Evolutionary conservation across 2,329 filamentous ascomycete species (phyloP), one percentile per base, ranked within the genome.

Genomic region (Monascus ruber): DNA sequence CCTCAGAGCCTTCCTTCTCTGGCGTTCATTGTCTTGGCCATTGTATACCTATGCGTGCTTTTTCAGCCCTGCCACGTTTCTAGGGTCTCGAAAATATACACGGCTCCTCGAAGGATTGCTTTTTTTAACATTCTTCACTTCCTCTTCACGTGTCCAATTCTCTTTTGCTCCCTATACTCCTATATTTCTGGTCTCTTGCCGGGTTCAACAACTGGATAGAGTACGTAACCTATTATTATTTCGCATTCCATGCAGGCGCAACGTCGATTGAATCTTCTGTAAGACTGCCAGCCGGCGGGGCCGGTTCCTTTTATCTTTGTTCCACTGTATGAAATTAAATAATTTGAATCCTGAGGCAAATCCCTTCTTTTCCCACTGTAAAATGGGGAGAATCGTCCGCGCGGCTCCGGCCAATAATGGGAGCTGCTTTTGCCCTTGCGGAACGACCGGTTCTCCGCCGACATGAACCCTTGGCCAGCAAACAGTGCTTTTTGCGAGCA

Each of bases 21-120:
- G 56, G 45, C 31, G 46, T 51, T 53, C 48, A 49, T 34, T 48
- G 51, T 44, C 47, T 49, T 50, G 51, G 50, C 49, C 49, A 49
- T 45, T 38, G 35, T 33, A 35, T 10, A 11, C 8, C n/a, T 47
- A 42, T 51, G 43, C 47, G 17, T 17, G 17, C 3, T 17, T 51
- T 51, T 47, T 54, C 49, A 44, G 38, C 60, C 58, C 60, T 65
- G 61, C 50, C 49, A 65, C 50, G 62, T 58, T 43, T 54, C 61
- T 64, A 64, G 61, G 60, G 62, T 43, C 42, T 46, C 52, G 51
- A 55, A 51, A 47, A 52, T 42, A 40, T 56, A 43, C 35, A 42
- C 42, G 36, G 43, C 33, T 33, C 35, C 46, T 31, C 39, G 37
- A 46, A 43, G 35, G 41, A 41, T 32, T 41, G 24, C 33, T 52